phyloP scores from a whole-genome alignment of 257 asterid species.

The Ilex asprella region DNA sequence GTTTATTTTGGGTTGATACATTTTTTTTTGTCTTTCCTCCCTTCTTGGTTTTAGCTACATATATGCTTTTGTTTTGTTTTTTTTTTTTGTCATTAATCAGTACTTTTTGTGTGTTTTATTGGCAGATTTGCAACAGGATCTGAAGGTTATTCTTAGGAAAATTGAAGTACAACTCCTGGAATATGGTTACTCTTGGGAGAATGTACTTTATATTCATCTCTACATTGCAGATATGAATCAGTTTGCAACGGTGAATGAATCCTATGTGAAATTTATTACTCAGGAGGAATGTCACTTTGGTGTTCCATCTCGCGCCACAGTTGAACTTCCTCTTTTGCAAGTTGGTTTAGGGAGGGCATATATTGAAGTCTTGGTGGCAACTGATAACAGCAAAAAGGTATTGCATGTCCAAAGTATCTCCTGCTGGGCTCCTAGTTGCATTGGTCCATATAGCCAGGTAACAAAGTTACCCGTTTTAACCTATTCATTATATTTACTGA shows the following conservation, averaged over 20 bases:
- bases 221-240: conserved; percentile 74
- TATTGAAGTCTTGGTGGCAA: conserved; percentile 81
- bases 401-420: conserved; percentile 97
- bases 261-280: conserved; percentile 73
- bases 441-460: conserved; percentile 99
- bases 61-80: conserved; percentile 7
- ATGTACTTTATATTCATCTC: conserved; percentile 79
- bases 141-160: conserved; percentile 51
- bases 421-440: conserved; percentile 99
- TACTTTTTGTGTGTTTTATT: conserved; percentile 16
- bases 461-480: conserved; percentile 8
- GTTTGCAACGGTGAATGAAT: conserved; percentile 65
- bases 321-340: conserved; percentile 81
- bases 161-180: conserved; percentile 56
- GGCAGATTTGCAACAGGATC: conserved; percentile 65
- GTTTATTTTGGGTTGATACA: not conserved
- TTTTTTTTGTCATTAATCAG: conserved; percentile 4
- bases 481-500: not conserved
- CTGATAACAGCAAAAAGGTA: conserved; percentile 63
- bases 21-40: conserved; percentile 3
- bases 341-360: conserved; percentile 83
- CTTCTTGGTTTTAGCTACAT: not conserved
- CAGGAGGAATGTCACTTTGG: conserved; percentile 89
- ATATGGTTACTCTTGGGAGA: conserved; percentile 73
- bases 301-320: conserved; percentile 92